Evolutionary conservation across 116 monocot genomes (phyloP), one percentile per base, ranked within the genome.

Genomic region (Posidonia oceanica): DNA sequence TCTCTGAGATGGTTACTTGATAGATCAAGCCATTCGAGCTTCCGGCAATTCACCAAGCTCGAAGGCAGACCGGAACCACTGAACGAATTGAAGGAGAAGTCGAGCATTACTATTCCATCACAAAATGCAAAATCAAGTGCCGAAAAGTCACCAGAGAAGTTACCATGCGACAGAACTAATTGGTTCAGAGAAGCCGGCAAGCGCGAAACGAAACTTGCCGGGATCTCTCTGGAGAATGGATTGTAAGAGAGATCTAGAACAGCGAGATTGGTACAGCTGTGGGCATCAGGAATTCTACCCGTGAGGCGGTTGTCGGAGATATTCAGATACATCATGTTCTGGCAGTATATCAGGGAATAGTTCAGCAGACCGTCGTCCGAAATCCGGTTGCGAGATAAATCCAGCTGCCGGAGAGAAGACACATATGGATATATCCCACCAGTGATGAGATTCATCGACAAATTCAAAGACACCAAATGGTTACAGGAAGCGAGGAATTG

Each of bases 111-210:
- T 21, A 94, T 48, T 16, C 71, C 73, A 13, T 74, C 69, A 69
- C 94, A 94, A 3, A 4, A 17, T 2, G 85, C 85, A 21, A 94
- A 85, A 29, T 80, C 54, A 38, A 79, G 88, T 0, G 14, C 65
- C 16, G 85, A 85, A 64, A 94, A 76, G 2, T 94, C 83, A 18
- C 90, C 83, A 4, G 85, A 74, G 75, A 94, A 53, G 66, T 94
- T 94, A 83, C 83, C 83, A 73, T 82, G 73, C 11, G 93, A 82
- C 48, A 92, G 76, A 68, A 74, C 55, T 7, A 92, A 60, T 13
- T 68, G 72, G 23, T 48, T 75, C 69, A 92, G 23, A 41, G 79
- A 75, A 0, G 68, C 40, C 51, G 85, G 88, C 54, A 70, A 52
- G 36, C 52, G 29, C 5, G 78, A 52, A 4, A 86, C 29, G 63